phyloP scores from a whole-genome alignment of 768 basidiomycete genomes.

The Serendipita vermifera region DNA sequence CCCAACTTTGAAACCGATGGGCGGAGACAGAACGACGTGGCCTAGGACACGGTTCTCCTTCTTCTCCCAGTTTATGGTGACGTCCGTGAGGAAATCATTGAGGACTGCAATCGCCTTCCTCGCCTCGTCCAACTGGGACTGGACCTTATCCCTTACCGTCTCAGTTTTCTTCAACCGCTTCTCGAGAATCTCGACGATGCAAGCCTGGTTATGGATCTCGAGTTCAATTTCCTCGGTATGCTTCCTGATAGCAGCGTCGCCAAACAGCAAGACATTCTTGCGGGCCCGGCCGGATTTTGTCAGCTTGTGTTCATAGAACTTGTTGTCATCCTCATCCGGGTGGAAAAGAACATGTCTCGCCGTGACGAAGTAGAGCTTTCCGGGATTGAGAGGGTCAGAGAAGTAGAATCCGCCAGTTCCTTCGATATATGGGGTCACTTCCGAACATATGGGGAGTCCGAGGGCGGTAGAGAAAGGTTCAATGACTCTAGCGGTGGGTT shows the following conservation, averaged over 20 bases:
- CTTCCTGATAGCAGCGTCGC: conserved; percentile 17
- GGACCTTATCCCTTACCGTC: background rate
- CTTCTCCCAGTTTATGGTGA: conserved; percentile 11
- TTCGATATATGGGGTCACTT: conserved; percentile 19
- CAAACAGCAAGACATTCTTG: conserved; percentile 21
- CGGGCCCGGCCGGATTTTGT: conserved; percentile 15
- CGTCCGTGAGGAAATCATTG: conserved; percentile 13
- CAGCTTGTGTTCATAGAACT: conserved; percentile 19
- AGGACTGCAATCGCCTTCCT: background rate
- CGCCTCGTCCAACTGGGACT: conserved; percentile 9
- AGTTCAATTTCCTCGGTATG: conserved; percentile 7
- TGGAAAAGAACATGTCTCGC: conserved; percentile 18
- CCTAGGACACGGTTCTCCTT: conserved; percentile 8
- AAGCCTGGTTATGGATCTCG: background rate
- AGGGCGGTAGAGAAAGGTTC: background rate
- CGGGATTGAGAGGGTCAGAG: conserved; percentile 15
- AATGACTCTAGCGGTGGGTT: background rate
- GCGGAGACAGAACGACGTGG: conserved; percentile 5
- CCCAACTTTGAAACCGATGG: background rate
- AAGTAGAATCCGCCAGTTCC: conserved; percentile 28
- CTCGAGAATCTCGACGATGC: background rate
- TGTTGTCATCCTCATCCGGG: conserved; percentile 19
- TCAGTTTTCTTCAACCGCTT: background rate
- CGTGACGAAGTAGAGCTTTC: conserved; percentile 22
- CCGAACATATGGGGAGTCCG: conserved; percentile 21